Conservation (phyloP, 805 yeast species). For the Myxozyma sirexii region DNA sequence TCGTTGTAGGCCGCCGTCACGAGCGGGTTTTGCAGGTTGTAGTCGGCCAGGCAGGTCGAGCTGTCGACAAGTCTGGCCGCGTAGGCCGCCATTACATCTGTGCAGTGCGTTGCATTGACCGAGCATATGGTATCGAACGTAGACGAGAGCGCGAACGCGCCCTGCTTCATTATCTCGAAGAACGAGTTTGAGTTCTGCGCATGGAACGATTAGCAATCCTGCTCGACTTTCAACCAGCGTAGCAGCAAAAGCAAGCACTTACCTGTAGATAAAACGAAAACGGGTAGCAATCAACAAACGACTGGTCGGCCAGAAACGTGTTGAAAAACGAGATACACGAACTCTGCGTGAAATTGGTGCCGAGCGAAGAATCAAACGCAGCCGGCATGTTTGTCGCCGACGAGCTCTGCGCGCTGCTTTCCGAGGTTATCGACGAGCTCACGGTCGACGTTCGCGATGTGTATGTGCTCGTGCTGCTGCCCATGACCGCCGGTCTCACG, state of each 20-base stretch:
- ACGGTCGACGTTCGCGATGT: neutral
- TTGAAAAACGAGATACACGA: constrained; percentile 39
- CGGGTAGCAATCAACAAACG: constrained; percentile 39
- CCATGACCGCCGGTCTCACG: too few relatives aligned
- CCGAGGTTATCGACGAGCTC: neutral
- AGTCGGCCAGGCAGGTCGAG: constrained; percentile 36
- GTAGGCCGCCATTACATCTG: constrained; percentile 34
- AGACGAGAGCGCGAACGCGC: constrained; percentile 34
- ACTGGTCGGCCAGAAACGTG: constrained; percentile 34
- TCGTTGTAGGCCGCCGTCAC: constrained; percentile 39
- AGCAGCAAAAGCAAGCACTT: neutral
- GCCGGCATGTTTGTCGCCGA: constrained; percentile 12
- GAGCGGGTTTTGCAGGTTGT: constrained; percentile 36
- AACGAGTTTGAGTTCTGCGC: constrained; percentile 39
- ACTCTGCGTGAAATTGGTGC: constrained; percentile 36
- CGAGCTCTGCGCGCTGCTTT: too few relatives aligned
- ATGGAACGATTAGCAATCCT: too few relatives aligned
- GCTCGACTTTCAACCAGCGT: too few relatives aligned
- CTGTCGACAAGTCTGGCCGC: constrained; percentile 26
- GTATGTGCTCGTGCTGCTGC: neutral
- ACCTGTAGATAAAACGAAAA: constrained; percentile 40
- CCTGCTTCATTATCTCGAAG: constrained; percentile 37
- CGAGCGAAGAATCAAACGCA: constrained; percentile 41
- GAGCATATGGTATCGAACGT: constrained; percentile 38
- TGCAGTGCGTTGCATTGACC: constrained; percentile 36